phyloP scores from a whole-genome alignment of 768 basidiomycete genomes.

The Boletus edulis region DNA sequence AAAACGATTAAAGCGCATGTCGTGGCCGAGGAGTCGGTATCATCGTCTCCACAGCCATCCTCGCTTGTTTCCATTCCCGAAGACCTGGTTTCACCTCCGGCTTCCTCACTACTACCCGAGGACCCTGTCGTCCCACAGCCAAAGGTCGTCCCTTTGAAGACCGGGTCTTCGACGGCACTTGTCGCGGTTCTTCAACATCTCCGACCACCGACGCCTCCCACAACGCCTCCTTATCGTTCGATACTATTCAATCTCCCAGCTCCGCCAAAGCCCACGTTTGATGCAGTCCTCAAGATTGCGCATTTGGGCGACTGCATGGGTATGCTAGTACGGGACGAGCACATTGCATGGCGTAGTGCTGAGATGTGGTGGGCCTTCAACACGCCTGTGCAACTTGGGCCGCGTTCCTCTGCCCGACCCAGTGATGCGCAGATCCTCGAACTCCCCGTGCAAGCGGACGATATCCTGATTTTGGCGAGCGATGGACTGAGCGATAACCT shows the following conservation, averaged over 20 bases:
- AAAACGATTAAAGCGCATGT: conserved; percentile 63
- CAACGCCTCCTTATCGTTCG: conserved; percentile 18
- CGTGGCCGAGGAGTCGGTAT: conserved; percentile 24
- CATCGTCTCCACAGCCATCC: conserved; percentile 4
- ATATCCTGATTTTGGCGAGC: conserved; percentile 76
- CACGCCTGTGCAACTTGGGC: conserved; percentile 64
- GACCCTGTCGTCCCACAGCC: conserved; percentile 15
- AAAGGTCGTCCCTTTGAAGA: conserved; percentile 41
- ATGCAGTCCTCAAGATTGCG: conserved; percentile 74
- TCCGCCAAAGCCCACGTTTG: conserved; percentile 37
- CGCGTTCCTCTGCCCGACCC: conserved; percentile 59
- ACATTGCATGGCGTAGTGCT: conserved; percentile 80
- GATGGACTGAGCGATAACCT: conserved; percentile 86
- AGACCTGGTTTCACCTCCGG: conserved; percentile 5
- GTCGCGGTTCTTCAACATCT: conserved; percentile 59
- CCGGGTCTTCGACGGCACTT: conserved; percentile 68
- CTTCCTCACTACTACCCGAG: conserved; percentile 13
- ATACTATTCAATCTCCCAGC: conserved; percentile 15
- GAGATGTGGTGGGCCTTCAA: conserved; percentile 94
- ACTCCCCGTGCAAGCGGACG: conserved; percentile 65
- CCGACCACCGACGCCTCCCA: conserved; percentile 13
- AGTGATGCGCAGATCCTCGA: conserved; percentile 66
- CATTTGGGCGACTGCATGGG: conserved; percentile 89
- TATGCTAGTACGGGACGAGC: conserved; percentile 76
- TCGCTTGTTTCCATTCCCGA: conserved; percentile 25